Conservation (phyloP, 2,329 filamentous ascomycete species). For the Stachybotrys chlorohalonatus region DNA sequence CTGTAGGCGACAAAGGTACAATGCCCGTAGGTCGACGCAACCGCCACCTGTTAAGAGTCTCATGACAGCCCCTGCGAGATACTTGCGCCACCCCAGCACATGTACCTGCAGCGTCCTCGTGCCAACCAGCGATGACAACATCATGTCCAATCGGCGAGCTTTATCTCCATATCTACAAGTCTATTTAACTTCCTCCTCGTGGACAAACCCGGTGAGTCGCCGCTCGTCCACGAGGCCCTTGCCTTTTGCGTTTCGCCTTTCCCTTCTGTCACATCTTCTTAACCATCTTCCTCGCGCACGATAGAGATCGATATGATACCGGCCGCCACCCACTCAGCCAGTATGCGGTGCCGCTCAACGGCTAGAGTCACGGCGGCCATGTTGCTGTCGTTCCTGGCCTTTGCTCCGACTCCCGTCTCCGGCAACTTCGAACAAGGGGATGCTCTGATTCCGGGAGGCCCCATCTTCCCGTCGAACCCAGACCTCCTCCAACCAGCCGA, state of each 20-base stretch:
- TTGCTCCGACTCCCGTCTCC: constrained; percentile 34
- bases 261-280: constrained; percentile 1
- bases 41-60: too few species aligned
- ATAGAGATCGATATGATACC: not conserved
- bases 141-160: constrained; percentile 26
- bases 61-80: not conserved
- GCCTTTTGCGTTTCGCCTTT: not conserved
- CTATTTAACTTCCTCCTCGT: not conserved
- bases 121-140: constrained; percentile 73
- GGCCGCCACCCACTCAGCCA: not conserved
- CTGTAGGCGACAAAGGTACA: too few species aligned
- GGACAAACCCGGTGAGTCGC: not conserved
- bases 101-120: not conserved
- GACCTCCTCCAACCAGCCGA: constrained; percentile 40
- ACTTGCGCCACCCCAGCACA: not conserved
- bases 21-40: too few species aligned
- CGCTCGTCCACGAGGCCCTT: not conserved
- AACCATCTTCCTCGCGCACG: constrained; percentile 2
- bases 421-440: constrained; percentile 26
- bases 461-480: constrained; percentile 28
- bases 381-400: constrained; percentile 58
- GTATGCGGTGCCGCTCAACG: constrained; percentile 39
- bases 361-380: constrained; percentile 54
- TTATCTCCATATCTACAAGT: not conserved
- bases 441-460: constrained; percentile 30